Conservation (phyloP, 768 basidiomycete species). For the Agaricus subrufescens region DNA sequence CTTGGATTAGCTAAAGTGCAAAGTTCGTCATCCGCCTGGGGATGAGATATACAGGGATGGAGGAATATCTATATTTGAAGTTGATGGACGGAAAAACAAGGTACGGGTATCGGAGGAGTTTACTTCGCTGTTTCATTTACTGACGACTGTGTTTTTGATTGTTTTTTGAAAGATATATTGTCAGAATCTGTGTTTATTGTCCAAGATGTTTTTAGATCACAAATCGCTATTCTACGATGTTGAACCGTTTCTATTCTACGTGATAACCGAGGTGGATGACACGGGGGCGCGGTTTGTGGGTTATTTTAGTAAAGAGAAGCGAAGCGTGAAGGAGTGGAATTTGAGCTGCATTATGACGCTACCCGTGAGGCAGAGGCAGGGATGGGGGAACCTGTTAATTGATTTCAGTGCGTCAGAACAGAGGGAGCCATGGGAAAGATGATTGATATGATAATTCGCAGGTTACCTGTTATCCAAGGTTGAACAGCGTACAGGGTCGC, state of each 20-base stretch:
- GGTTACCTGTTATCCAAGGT: constrained; percentile 97
- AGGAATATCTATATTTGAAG: constrained; percentile 87
- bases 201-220: constrained; percentile 99
- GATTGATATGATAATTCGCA: constrained; percentile 24
- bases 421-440: background rate
- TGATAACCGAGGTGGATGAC: constrained; percentile 90
- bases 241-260: constrained; percentile 98
- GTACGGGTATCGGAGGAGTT: constrained; percentile 25
- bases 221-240: constrained; percentile 99
- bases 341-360: constrained; percentile 99
- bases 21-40: constrained; percentile 90
- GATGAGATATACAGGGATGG: constrained; percentile 98
- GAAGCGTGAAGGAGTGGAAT: constrained; percentile 93
- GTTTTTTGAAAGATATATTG: constrained; percentile 76
- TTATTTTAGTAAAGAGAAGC: constrained; percentile 98
- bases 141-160: background rate
- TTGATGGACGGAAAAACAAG: constrained; percentile 98
- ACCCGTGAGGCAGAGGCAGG: constrained; percentile 89
- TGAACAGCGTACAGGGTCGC: constrained; percentile 84
- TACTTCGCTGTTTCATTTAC: background rate
- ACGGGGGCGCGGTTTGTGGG: constrained; percentile 92
- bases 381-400: constrained; percentile 96
- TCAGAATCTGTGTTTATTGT: constrained; percentile 94
- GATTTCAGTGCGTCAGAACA: constrained; percentile 81
- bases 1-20: constrained; percentile 82